Evolutionary conservation across 139 green algal species (phyloP), one percentile per base, ranked within the genome.

Genomic region (Volvox reticuliferus): DNA sequence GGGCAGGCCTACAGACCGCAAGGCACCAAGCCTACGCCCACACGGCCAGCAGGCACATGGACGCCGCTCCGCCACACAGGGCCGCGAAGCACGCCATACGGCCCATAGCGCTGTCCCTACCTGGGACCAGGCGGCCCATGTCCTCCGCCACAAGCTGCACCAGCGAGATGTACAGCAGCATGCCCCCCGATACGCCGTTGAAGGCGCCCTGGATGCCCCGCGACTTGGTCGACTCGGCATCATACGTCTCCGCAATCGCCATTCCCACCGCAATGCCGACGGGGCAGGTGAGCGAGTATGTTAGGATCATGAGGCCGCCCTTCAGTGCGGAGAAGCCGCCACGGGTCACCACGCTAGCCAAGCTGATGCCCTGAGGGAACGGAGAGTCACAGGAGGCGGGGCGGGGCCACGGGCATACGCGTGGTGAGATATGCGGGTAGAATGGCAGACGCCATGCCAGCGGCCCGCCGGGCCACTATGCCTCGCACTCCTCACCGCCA

Each of bases 141-240:
- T 89, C 85, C 71, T 89, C 85, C 19, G 85, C 85, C n/a, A 89
- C 26, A 20, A 88, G 67, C 82, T 88, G 88, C 44, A 94, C 91
- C 55, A 94, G 91, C 16, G 77, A 82, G 77, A 94, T 91, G 85
- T 93, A 93, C 18, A 93, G 86, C 73, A 93, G 85, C 90, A 93
- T 93, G 85, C 90, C 90, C 32, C 77, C 90, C 24, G 85, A 91
- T 24, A 91, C 85, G 35, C 77, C 90, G 68, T 93, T 93, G 85
- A 91, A 78, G 2, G 79, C 32, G 44, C 90, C 90, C 85, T 93
- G 85, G 35, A 89, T 61, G 22, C 28, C 80, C 9, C 84, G 68
- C 30, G 79, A 61, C 21, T 28, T 61, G 33, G 32, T 62, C 33
- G 24, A 63, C 63, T 87, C 75, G 0, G n/a, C 67, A 35, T 93